Conservation (phyloP, 164 flowering plant genomes). For the Chloranthus sessilifolius region DNA sequence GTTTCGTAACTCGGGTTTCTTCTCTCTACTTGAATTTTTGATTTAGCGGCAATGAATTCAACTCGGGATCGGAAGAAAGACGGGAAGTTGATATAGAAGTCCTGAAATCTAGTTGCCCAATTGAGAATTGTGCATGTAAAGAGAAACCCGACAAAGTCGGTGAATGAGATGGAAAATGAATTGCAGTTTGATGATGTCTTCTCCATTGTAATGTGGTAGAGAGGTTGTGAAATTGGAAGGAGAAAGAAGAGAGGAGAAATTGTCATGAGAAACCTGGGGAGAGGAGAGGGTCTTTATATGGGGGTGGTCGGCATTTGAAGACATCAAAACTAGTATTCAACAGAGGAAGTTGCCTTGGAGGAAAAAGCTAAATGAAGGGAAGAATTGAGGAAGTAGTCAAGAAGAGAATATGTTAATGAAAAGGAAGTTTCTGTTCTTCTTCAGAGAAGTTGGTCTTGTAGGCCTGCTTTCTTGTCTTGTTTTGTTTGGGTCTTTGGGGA, state of each 20-base stretch:
- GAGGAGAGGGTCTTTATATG: neutral
- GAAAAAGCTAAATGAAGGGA: neutral
- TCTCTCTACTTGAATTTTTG: neutral
- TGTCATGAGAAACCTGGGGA: neutral
- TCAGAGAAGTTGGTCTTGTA: too few relatives aligned
- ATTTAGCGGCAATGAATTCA: neutral
- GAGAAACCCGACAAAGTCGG: constrained; percentile 2
- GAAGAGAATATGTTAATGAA: too few relatives aligned
- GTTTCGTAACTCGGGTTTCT: constrained; percentile 5
- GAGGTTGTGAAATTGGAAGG: neutral
- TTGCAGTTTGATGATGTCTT: constrained; percentile 1
- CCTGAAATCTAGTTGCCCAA: constrained; percentile 7
- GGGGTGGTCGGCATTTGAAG: neutral
- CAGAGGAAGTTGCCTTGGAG: neutral
- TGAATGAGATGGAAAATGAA: neutral
- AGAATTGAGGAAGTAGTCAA: neutral
- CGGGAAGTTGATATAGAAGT: constrained; percentile 11
- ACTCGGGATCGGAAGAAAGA: constrained; percentile 15
- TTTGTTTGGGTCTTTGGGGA: too few relatives aligned
- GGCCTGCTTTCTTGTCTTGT: too few relatives aligned
- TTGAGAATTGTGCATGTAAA: neutral
- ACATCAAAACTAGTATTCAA: neutral
- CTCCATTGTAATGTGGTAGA: neutral
- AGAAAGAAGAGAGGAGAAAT: neutral
- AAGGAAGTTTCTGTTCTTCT: too few relatives aligned